Evolutionary conservation across 768 basidiomycete species (phyloP).

Genomic region (Russula lepida): DNA sequence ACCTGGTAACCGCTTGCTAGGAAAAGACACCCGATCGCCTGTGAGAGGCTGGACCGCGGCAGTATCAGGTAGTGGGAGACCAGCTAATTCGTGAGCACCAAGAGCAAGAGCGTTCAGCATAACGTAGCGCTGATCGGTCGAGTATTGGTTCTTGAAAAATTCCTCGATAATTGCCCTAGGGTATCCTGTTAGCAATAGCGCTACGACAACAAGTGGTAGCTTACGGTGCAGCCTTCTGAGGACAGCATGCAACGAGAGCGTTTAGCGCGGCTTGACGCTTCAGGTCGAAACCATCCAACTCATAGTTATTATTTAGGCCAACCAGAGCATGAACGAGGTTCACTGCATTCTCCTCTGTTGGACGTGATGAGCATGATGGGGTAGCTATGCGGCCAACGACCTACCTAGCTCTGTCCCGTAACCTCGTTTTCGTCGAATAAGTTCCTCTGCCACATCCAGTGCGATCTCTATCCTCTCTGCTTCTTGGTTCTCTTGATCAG

Average conservation of each 20-base stretch:
- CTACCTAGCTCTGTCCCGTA: conserved; percentile 87
- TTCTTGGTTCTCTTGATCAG: conserved; percentile 51
- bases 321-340: conserved; percentile 69
- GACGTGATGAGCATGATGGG: background rate
- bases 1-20: conserved; percentile 71
- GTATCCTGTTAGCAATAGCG: background rate
- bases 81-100: conserved; percentile 76
- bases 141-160: conserved; percentile 92
- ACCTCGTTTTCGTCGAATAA: conserved; percentile 74
- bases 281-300: conserved; percentile 69
- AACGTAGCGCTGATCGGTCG: conserved; percentile 72
- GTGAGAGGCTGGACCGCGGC: conserved; percentile 28
- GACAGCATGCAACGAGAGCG: conserved; percentile 75
- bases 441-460: conserved; percentile 65
- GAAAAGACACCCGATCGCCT: conserved; percentile 45
- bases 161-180: conserved; percentile 77
- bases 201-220: conserved; percentile 27
- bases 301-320: conserved; percentile 73
- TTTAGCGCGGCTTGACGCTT: conserved; percentile 69
- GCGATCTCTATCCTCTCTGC: conserved; percentile 77
- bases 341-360: conserved; percentile 80
- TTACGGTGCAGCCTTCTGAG: conserved; percentile 72
- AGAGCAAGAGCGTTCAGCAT: conserved; percentile 83
- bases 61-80: conserved; percentile 30
- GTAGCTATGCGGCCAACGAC: conserved; percentile 24